Evolutionary conservation across 1,284 basidiomycete genomes (phyloP), one percentile per base, ranked within the genome.

Genomic region (Gomphus bonarii): DNA sequence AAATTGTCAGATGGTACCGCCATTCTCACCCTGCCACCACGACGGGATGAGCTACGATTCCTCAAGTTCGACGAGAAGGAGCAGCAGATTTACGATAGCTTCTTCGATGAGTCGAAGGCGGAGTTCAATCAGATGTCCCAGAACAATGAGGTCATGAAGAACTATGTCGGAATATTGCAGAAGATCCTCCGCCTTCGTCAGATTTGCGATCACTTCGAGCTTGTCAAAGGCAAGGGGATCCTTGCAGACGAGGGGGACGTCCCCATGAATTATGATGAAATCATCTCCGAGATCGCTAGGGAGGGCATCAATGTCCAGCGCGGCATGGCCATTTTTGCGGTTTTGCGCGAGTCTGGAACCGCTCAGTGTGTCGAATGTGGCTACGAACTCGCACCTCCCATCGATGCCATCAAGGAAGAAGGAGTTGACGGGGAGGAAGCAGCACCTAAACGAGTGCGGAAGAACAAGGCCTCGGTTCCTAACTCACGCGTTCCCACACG

Each of bases 81-180:
- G 68, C 84, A 89, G 65, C 76, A 75, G 28, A 85, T 97, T 50
- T 99, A 99, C 72, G 81, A 92, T 64, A 81, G 81, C 57, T 91
- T 92, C 70, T 94, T 92, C 74, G 78, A 78, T 57, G 86, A 89
- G 68, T 94, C 91, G 60, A 91, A 91, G 71, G 87, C 88, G 55
- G 91, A 94, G 68, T 97, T 98, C 69, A 83, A 83, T 62, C 85
- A 91, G 67, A 77, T 98, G 61, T 82, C 87, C 58, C 79, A 85
- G 69, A 89, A 88, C 68, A 89, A 90, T 64, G 90, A 95, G 68
- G 85, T 97, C 52, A 91, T 92, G 84, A 95, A 95, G 80, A 97
- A 97, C 68, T 98, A 97, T 65, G 95, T 97, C 59, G 93, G 94
- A 54, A 97, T 99, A 64, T 72, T 99, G 62, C 95, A 97, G 73